Evolutionary conservation across 139 green algal genomes (phyloP).

Genomic region (Micromonas pusilla): DNA sequence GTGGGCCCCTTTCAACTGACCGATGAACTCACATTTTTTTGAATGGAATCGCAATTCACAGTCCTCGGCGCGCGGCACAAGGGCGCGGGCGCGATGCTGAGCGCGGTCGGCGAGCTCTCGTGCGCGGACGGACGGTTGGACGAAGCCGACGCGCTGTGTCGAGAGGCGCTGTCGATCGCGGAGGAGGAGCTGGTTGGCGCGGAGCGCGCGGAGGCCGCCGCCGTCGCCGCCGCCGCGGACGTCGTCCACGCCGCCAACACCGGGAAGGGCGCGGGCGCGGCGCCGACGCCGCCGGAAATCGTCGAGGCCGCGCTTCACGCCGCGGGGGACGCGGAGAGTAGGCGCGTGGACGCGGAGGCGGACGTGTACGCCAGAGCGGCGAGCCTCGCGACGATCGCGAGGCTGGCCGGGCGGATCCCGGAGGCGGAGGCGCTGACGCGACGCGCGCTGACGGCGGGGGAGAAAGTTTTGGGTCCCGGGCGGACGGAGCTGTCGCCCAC

Average conservation of each 20-base stretch:
- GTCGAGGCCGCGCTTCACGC: too few relatives aligned
- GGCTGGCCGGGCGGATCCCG: neutral
- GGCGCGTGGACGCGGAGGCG: neutral
- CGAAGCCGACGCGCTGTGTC: neutral
- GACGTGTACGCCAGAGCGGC: neutral
- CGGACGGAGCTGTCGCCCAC: neutral
- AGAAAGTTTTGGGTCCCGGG: neutral
- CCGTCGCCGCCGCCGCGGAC: too few relatives aligned
- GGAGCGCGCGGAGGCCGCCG: too few relatives aligned
- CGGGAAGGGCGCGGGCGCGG: too few relatives aligned
- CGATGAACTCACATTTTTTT: too few relatives aligned
- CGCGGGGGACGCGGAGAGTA: too few relatives aligned
- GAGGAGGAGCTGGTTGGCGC: neutral
- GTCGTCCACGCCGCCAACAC: too few relatives aligned
- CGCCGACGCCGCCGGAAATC: too few relatives aligned
- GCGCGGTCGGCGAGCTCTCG: neutral
- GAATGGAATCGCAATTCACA: too few relatives aligned
- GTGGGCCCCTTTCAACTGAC: too few relatives aligned
- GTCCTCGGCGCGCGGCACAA: neutral
- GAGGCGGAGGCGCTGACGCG: neutral
- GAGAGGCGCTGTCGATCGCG: neutral
- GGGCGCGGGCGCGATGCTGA: neutral
- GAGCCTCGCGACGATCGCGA: neutral
- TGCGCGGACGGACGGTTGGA: neutral
- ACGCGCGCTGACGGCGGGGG: neutral